These are phyloP conservation scores for Phyllachora maydis DNA, from an alignment of 2,329 filamentous ascomycete species.

Conservation along the genomic window DNA sequence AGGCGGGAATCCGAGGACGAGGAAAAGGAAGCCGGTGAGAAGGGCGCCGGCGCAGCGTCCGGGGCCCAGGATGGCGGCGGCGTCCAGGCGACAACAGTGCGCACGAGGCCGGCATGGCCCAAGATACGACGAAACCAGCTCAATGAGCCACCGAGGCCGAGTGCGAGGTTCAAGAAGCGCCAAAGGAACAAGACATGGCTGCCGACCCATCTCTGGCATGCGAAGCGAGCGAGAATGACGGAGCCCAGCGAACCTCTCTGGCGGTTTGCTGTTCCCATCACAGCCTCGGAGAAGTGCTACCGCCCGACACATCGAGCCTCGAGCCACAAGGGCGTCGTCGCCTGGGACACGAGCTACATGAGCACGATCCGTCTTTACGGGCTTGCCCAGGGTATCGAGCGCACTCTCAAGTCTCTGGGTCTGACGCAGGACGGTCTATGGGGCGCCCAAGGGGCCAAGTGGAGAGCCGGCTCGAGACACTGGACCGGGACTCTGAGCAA, in stretches of 20 bases:
- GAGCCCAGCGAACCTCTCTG: slow-evolving; percentile 60
- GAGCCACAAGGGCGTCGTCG: slow-evolving; percentile 54
- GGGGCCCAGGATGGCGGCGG: slow-evolving; percentile 3
- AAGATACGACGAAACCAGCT: slow-evolving; percentile 53
- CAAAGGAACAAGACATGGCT: slow-evolving; percentile 84
- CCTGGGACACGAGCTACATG: slow-evolving; percentile 91
- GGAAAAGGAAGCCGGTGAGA: slow-evolving; percentile 11
- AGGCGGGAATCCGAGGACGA: too few relatives aligned
- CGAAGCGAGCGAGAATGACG: slow-evolving; percentile 82
- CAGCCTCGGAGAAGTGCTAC: slow-evolving; percentile 78
- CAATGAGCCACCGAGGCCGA: slow-evolving; percentile 32
- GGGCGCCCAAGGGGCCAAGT: slow-evolving; percentile 44
- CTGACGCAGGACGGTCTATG: slow-evolving; percentile 38
- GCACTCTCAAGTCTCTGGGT: slow-evolving; percentile 45
- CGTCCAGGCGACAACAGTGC: slow-evolving; percentile 9
- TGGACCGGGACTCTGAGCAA: slow-evolving; percentile 29
- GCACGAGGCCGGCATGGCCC: slow-evolving; percentile 25
- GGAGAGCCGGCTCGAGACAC: slow-evolving; percentile 34
- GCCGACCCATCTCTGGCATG: slow-evolving; percentile 84
- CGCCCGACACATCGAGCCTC: slow-evolving; percentile 67
- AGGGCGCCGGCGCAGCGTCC: slow-evolving; percentile 8
- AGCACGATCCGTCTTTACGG: slow-evolving; percentile 69
- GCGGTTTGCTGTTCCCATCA: slow-evolving; percentile 72
- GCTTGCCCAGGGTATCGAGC: slow-evolving; percentile 36
- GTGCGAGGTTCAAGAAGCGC: slow-evolving; percentile 60